Base-by-base conservation (phyloP, 2,329 filamentous ascomycete species). In the Neoscytalidium dimidiatum region DNA sequence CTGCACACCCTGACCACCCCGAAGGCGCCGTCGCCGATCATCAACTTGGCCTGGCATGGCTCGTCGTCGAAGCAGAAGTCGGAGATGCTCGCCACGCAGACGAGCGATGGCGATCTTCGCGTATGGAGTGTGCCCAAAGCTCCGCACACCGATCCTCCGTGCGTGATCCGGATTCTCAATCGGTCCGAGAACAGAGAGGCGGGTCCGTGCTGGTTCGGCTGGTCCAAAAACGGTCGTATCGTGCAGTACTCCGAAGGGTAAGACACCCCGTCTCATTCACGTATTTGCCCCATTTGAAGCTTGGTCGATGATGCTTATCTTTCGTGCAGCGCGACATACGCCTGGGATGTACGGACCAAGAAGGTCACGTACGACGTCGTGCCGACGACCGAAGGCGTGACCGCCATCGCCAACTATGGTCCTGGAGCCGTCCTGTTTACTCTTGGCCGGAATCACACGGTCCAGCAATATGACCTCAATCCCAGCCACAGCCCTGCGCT, bases 151-250 rank as follows among this genome's bases (percentile, higher is more conserved):
- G 87, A 97, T 70, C 85, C 90, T 19, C 94, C 94, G 38, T 94
- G 94, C 73, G 91, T 97, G 7, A 96, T 98, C 66, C 86, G 95
- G 67, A 89, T 96, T 29, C 81, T 99, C 56, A 94, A 92, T 76
- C 86, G 91, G 71, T 88, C 88, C 7, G 93, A 97, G 67, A 88
- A 86, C 69, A 58, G 63, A 41, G 81, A 87, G 35, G 80, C 87
- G 2, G 92, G 92, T 1, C 90, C 92, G 41, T 97, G 96, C 75
- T 99, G 95, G 95, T 94, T 97, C 83, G 91, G 89, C 21, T 99
- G 95, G 95, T 98, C 95, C 0, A 98, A 97, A 80, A 98, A 97
- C 80, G 95, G 95, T 43, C 90, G 94, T 69, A 93, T 99, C 69
- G 88, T 99, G 68, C 95, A 99, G 78, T 94, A 89, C 78, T 91